These are phyloP conservation scores for Lasiosphaeris hirsuta DNA, from an alignment of 495 filamentous ascomycete genomes.

Conservation along the genomic window DNA sequence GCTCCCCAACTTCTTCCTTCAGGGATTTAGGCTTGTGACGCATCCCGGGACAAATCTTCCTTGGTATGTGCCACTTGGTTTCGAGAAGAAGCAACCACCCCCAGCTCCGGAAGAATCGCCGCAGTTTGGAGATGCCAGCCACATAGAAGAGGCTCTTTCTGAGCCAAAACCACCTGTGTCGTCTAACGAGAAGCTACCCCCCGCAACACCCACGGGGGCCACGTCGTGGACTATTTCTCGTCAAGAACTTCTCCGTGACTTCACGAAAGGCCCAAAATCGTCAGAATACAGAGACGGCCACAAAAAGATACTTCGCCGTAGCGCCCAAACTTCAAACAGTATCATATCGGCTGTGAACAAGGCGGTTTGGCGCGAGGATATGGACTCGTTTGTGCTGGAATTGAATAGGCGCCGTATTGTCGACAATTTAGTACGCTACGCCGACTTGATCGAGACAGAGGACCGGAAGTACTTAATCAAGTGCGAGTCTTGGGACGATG, in stretches of 20 bases:
- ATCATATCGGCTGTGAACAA: slow-evolving; percentile 9
- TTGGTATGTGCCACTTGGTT: slow-evolving; percentile 57
- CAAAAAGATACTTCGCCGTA: slow-evolving; percentile 10
- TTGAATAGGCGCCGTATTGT: slow-evolving; percentile 49
- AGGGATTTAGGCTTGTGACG: slow-evolving; percentile 55
- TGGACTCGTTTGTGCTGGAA: slow-evolving; percentile 57
- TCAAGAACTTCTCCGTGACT: slow-evolving; percentile 13
- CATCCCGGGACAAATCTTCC: slow-evolving; percentile 54
- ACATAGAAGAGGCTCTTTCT: background rate
- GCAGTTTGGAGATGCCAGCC: background rate
- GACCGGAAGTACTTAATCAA: slow-evolving; percentile 33
- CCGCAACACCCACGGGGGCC: slow-evolving; percentile 7
- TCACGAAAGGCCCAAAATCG: background rate
- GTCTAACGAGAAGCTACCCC: background rate
- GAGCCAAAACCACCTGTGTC: background rate
- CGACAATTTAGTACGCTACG: slow-evolving; percentile 36
- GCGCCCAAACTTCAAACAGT: background rate
- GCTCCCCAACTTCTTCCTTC: slow-evolving; percentile 63
- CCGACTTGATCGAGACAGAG: slow-evolving; percentile 20
- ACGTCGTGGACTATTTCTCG: slow-evolving; percentile 8
- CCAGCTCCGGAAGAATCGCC: background rate
- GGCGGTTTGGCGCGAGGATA: slow-evolving; percentile 62
- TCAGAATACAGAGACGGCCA: slow-evolving; percentile 1
- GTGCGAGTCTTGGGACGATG: slow-evolving; percentile 34
- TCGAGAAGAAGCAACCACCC: slow-evolving; percentile 27